These are phyloP conservation scores for Paragyromitra xinjiangensis DNA, from an alignment of 495 filamentous ascomycete species.

Conservation along the genomic window DNA sequence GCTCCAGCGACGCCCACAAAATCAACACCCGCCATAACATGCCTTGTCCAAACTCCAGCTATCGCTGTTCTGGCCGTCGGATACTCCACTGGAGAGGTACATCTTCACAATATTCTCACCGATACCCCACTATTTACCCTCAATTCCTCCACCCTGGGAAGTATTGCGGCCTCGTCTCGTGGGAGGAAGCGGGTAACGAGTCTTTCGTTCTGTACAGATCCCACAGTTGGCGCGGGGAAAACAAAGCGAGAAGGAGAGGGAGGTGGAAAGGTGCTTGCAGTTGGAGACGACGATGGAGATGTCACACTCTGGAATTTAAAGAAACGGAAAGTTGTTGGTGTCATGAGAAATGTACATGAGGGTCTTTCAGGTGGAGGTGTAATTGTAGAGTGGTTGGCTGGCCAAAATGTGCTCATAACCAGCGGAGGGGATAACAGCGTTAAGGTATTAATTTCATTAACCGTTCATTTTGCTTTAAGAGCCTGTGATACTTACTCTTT, in stretches of 20 bases:
- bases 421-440: slow-evolving; percentile 92
- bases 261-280: slow-evolving; percentile 67
- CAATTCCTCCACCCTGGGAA: slow-evolving; percentile 64
- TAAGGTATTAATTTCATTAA: slow-evolving; percentile 60
- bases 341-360: slow-evolving; percentile 85
- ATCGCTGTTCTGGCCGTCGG: slow-evolving; percentile 88
- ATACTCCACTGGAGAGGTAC: slow-evolving; percentile 77
- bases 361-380: slow-evolving; percentile 71
- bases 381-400: slow-evolving; percentile 86
- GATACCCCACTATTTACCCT: slow-evolving; percentile 75
- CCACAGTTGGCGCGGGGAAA: slow-evolving; percentile 80
- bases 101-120: slow-evolving; percentile 79
- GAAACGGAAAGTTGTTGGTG: slow-evolving; percentile 78
- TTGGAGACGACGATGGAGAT: slow-evolving; percentile 70
- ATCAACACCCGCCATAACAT: slow-evolving; percentile 70
- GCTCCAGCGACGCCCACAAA: slow-evolving; percentile 28
- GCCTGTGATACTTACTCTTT: slow-evolving; percentile 11
- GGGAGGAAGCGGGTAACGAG: slow-evolving; percentile 67
- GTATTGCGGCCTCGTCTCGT: slow-evolving; percentile 60
- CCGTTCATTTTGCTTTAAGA: background rate
- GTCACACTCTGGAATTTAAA: slow-evolving; percentile 97
- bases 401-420: slow-evolving; percentile 88
- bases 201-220: slow-evolving; percentile 91
- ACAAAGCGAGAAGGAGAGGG: slow-evolving; percentile 79
- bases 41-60: slow-evolving; percentile 80